Conservation (phyloP, 257 asterid genomes). For the Linaria vulgaris region DNA sequence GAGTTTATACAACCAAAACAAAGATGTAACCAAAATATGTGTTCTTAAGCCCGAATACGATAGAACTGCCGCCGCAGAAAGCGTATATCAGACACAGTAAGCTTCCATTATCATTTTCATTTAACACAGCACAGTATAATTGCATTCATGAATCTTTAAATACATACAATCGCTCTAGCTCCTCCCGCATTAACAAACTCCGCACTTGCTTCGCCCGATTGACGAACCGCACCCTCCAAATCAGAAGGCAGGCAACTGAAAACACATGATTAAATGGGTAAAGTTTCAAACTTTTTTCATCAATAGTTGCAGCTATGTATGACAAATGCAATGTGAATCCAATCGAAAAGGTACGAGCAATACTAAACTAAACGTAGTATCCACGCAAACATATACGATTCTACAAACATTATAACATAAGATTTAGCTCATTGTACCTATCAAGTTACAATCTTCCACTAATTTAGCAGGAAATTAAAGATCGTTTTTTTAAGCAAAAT, state of each 20-base stretch:
- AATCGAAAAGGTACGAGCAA: too few relatives aligned
- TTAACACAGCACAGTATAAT: constrained; percentile 18
- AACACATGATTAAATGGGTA: constrained; percentile 26
- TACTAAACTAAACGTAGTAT: too few relatives aligned
- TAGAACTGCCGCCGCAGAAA: too few relatives aligned
- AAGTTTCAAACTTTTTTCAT: not conserved
- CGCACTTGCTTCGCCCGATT: constrained; percentile 84
- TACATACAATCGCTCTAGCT: constrained; percentile 79
- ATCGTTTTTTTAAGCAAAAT: too few relatives aligned
- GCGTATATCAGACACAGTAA: too few relatives aligned
- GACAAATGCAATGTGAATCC: not conserved
- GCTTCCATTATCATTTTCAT: constrained; percentile 8
- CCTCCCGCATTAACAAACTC: constrained; percentile 85
- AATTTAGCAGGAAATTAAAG: too few relatives aligned
- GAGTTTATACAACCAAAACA: not conserved
- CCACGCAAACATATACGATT: too few relatives aligned
- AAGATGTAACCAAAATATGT: not conserved
- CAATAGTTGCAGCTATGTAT: not conserved
- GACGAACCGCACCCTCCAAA: constrained; percentile 93
- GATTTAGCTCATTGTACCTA: too few relatives aligned
- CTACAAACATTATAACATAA: too few relatives aligned
- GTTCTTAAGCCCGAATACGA: too few relatives aligned
- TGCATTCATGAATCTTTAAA: not conserved
- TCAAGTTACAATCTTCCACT: too few relatives aligned
- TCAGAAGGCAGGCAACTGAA: constrained; percentile 93